Evolutionary conservation across 495 filamentous ascomycete species (phyloP), one percentile per base, ranked within the genome.

Genomic region (Letharia lupina): DNA sequence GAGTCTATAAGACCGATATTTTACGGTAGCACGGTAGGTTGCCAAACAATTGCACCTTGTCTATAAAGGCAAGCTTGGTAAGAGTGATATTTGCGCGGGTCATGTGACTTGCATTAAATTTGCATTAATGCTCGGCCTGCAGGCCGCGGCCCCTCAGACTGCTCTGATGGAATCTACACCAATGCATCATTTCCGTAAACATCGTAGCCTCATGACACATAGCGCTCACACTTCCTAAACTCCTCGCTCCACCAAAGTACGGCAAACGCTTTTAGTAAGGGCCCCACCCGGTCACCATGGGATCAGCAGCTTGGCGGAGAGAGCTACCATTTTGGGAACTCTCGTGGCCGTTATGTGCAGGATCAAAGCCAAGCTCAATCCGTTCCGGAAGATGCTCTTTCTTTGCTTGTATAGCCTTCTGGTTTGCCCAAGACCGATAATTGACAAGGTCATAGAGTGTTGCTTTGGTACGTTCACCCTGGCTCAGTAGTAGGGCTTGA

Each of bases 361-460:
- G 18, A 57, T 70, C 81, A 4, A 96, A 81, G 12, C 90, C 91
- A 50, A 96, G 77, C 39, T 89, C 86, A 61, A 96, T 78, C 47
- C 77, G 78, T 28, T 86, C 80, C 2, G 91, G 94, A 12, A 97
- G 74, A 68, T 92, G 85, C 65, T 89, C 84, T 70, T 85, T 89
- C 71, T 89, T 92, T 45, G 83, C 79, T 40, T 88, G 83, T 66
- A 89, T 77, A 18, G 89, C 90, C 67, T 87, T 87, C 18, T 85
- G 78, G 78, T 98, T 92, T 10, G 91, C 86, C 89, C 92, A 98
- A 4, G 86, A 86, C 65, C 93, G 86, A 70, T 96, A 83, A 70
- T 87, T 85, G 59, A 94, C 86, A 6, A 98, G 81, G 66, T 86
- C 83, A 61, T 87, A 82, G 61, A 98, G 87, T 61, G 88, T 89